Conservation (phyloP, 2,329 filamentous ascomycete genomes). For the Hymenoscyphus repandus region DNA sequence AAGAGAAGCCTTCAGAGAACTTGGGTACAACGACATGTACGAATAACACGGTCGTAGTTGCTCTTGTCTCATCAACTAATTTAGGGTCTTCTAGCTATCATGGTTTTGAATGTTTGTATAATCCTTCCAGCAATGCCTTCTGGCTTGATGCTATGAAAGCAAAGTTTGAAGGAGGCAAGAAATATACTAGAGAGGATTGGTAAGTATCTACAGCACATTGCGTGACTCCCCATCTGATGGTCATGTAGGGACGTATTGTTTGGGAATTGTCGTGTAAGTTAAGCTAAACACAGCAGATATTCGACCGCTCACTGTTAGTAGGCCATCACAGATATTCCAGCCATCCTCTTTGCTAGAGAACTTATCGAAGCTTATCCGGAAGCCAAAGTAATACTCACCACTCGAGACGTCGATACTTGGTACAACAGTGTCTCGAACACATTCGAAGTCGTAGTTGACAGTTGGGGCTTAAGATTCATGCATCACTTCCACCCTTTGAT, state of each 20-base stretch:
- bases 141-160: not conserved
- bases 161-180: not conserved
- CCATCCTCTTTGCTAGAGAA: not conserved
- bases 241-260: not conserved
- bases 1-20: not conserved
- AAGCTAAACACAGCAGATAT: not conserved
- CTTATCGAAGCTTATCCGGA: not conserved
- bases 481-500: not conserved
- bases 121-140: not conserved
- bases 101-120: not conserved
- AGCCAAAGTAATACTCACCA: not conserved
- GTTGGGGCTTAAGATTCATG: not conserved
- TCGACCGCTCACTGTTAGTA: not conserved
- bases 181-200: not conserved
- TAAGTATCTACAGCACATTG: too few relatives aligned
- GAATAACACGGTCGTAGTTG: too few relatives aligned
- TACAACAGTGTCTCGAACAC: not conserved
- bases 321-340: not conserved
- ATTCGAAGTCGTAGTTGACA: not conserved
- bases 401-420: not conserved
- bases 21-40: not conserved
- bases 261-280: not conserved
- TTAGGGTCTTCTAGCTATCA: not conserved
- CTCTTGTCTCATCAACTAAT: too few relatives aligned
- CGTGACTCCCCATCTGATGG: too few relatives aligned